phyloP scores from a whole-genome alignment of 2,329 filamentous ascomycete genomes.

The Emergomyces pasteurianus region DNA sequence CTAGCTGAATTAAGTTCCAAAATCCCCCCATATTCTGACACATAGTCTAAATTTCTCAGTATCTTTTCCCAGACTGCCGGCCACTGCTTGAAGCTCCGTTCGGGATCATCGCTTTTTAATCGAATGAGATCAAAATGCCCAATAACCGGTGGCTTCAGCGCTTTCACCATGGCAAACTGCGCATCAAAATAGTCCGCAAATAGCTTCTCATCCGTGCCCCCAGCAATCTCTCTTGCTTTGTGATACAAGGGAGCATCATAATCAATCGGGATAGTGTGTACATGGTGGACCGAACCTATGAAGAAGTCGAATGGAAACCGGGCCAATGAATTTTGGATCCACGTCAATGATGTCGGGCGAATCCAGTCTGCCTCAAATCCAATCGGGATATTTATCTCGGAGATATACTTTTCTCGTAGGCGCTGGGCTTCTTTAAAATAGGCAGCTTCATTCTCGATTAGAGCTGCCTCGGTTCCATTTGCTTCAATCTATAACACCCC shows the following conservation, averaged over 20 bases:
- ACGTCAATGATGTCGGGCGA: constrained; percentile 49
- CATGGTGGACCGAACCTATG: constrained; percentile 86
- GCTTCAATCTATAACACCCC: constrained; percentile 19
- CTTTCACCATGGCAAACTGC: constrained; percentile 67
- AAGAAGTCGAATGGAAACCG: constrained; percentile 71
- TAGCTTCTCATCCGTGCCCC: constrained; percentile 57
- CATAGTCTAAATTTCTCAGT: constrained; percentile 58
- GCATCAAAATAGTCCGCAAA: constrained; percentile 80
- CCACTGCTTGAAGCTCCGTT: constrained; percentile 47
- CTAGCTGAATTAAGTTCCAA: constrained; percentile 84
- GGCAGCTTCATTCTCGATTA: constrained; percentile 41
- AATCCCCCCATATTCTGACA: constrained; percentile 64
- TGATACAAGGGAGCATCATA: constrained; percentile 60
- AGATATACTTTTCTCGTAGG: constrained; percentile 57
- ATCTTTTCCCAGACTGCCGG: constrained; percentile 60
- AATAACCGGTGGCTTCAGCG: constrained; percentile 62
- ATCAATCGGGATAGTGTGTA: constrained; percentile 77
- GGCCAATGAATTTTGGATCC: constrained; percentile 48
- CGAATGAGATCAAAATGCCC: constrained; percentile 92
- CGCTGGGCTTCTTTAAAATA: constrained; percentile 67
- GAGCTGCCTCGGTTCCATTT: constrained; percentile 19
- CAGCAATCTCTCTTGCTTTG: constrained; percentile 45
- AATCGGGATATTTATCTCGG: constrained; percentile 65
- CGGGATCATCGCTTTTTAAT: constrained; percentile 60
- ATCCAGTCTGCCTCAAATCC: constrained; percentile 95